A percentile compares a stretch with the other conserved stretches of the same genome.
phyloP scores from a whole-genome alignment of 2,329 filamentous ascomycete genomes.

The Ophiostoma sp. region DNA sequence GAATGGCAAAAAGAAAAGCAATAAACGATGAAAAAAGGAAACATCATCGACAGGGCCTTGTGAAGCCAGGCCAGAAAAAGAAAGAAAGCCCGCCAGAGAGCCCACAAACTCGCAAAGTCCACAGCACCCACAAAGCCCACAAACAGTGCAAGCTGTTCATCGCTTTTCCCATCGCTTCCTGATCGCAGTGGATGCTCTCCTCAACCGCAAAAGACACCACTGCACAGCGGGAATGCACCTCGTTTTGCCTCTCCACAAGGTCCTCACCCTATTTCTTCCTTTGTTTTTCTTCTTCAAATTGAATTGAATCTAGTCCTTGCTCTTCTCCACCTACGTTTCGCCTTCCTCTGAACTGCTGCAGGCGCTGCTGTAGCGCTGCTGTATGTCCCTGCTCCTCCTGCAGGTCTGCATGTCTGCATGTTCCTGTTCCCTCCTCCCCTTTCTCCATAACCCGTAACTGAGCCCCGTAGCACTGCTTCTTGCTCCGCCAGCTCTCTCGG shows the following conservation, averaged over 20 bases:
- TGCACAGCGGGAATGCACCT: conserved; percentile 11
- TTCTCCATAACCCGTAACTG: conserved; percentile 2
- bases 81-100: not conserved
- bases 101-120: not conserved
- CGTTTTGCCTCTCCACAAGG: not conserved
- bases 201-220: not conserved
- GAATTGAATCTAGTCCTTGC: not conserved
- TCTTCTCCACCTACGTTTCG: conserved; percentile 5
- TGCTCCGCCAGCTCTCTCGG: not conserved
- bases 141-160: not conserved
- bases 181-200: not conserved
- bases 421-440: no score
- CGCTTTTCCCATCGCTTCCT: not conserved
- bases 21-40: not conserved
- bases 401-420: conserved; percentile 5
- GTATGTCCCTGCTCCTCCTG: not conserved
- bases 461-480: conserved; percentile 18
- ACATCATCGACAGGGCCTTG: not conserved
- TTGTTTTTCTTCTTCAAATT: not conserved
- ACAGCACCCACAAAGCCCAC: not conserved
- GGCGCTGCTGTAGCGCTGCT: not conserved
- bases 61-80: conserved; percentile 4
- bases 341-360: conserved; percentile 8
- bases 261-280: not conserved
- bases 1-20: not conserved